Evolutionary conservation across 176 grass and related monocot genomes (phyloP).

Genomic region (Chloris gayana): DNA sequence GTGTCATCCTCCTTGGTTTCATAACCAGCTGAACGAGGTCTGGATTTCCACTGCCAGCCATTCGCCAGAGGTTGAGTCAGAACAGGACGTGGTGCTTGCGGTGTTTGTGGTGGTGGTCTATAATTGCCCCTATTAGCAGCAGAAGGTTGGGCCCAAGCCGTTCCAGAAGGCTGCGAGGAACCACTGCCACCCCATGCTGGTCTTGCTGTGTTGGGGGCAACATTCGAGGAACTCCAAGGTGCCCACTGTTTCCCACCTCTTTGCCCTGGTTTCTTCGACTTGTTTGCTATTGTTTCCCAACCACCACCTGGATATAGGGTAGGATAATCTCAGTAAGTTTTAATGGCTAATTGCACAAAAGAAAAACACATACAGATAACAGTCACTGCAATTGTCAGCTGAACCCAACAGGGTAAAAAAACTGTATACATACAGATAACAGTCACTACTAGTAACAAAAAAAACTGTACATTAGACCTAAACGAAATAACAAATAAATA

Average conservation of each 20-base stretch:
- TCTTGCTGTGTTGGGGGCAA: constrained; percentile 37
- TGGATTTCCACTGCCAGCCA: constrained; percentile 70
- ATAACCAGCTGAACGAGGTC: constrained; percentile 40
- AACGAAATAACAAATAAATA: not conserved
- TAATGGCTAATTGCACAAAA: not conserved
- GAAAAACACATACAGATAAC: not conserved
- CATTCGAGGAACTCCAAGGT: constrained; percentile 27
- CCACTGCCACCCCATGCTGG: constrained; percentile 50
- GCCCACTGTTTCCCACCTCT: constrained; percentile 40
- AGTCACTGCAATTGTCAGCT: not conserved
- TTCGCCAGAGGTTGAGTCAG: constrained; percentile 49
- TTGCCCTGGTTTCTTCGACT: constrained; percentile 57
- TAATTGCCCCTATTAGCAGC: constrained; percentile 48
- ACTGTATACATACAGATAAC: not conserved
- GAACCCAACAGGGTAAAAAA: too few relatives aligned
- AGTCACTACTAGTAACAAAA: not conserved
- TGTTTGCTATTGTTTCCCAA: constrained; percentile 75
- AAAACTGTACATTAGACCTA: not conserved
- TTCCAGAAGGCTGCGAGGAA: constrained; percentile 39
- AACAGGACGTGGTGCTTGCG: constrained; percentile 41
- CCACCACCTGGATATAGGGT: constrained; percentile 36
- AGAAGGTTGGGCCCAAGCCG: constrained; percentile 33
- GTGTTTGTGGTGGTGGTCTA: constrained; percentile 37
- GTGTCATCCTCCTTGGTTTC: constrained; percentile 47
- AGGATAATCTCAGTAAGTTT: not conserved